A percentile compares a stretch with the other conserved stretches of the same genome.
phyloP scores from a whole-genome alignment of 257 asterid species.

The Solanum peruvianum region DNA sequence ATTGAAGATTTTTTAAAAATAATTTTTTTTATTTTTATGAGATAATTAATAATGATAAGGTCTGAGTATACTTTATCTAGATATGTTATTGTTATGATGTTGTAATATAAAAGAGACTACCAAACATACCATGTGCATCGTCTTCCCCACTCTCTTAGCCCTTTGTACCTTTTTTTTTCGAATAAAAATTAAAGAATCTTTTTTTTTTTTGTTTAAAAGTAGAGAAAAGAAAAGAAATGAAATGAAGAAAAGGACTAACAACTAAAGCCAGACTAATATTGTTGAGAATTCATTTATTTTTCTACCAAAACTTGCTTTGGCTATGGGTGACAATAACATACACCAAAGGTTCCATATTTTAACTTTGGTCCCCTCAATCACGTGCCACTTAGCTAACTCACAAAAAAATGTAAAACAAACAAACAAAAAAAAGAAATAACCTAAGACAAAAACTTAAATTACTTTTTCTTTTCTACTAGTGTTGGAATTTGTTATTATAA shows the following conservation, averaged over 20 bases:
- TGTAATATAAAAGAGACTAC: slow-evolving; percentile 9
- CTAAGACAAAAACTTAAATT: not conserved
- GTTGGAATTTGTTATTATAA: not conserved
- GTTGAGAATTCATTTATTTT: slow-evolving; percentile 17
- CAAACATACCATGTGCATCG: slow-evolving; percentile 79
- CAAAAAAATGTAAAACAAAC: not conserved
- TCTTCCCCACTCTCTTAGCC: slow-evolving; percentile 42
- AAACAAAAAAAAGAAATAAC: too few relatives aligned
- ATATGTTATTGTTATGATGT: not conserved
- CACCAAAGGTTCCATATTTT: slow-evolving; percentile 3
- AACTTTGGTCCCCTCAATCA: slow-evolving; percentile 29
- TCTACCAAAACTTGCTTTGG: slow-evolving; percentile 34
- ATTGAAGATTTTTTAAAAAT: accelerated
- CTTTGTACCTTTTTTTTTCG: slow-evolving; percentile 7
- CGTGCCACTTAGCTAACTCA: slow-evolving; percentile 29
- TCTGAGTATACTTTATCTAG: not conserved
- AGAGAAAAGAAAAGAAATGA: not conserved
- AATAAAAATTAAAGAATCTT: slow-evolving; percentile 10
- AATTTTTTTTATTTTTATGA: not conserved
- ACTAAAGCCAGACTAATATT: slow-evolving; percentile 21
- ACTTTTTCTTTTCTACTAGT: not conserved
- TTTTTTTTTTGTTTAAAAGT: slow-evolving; percentile 2
- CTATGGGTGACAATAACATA: slow-evolving; percentile 37
- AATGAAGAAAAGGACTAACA: slow-evolving; percentile 3
- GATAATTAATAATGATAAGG: not conserved